Evolutionary conservation across 345 rosid genomes (phyloP).

Genomic region (Sonneratia caseolaris): DNA sequence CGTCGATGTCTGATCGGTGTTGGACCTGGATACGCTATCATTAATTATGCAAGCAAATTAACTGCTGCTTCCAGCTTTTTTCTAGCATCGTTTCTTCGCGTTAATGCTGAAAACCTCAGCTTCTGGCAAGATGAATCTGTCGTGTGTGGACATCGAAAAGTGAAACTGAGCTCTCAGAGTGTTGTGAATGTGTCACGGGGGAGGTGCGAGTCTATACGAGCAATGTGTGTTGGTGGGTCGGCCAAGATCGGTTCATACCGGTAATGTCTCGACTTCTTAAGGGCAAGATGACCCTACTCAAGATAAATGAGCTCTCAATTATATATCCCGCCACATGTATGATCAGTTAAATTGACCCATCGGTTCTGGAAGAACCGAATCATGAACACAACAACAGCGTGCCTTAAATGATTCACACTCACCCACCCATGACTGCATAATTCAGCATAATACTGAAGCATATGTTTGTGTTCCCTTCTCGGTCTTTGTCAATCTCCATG

Average conservation of each 20-base stretch:
- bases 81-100: neutral
- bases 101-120: neutral
- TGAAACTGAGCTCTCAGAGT: neutral
- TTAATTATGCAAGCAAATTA: neutral
- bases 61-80: neutral
- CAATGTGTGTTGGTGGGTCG: neutral
- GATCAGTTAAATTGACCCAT: neutral
- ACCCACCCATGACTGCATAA: neutral
- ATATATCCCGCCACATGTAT: neutral
- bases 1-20: neutral
- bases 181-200: neutral
- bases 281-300: neutral
- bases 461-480: neutral
- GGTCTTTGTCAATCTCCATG: neutral
- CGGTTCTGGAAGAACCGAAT: neutral
- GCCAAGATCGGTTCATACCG: neutral
- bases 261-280: neutral
- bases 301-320: neutral
- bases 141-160: neutral
- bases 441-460: neutral
- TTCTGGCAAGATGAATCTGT: neutral
- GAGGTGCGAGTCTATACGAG: neutral
- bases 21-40: neutral
- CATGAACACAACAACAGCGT: neutral
- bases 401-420: neutral